phyloP scores from a whole-genome alignment of 2,329 filamentous ascomycete species.

The Cylindrodendrum hubeiense region DNA sequence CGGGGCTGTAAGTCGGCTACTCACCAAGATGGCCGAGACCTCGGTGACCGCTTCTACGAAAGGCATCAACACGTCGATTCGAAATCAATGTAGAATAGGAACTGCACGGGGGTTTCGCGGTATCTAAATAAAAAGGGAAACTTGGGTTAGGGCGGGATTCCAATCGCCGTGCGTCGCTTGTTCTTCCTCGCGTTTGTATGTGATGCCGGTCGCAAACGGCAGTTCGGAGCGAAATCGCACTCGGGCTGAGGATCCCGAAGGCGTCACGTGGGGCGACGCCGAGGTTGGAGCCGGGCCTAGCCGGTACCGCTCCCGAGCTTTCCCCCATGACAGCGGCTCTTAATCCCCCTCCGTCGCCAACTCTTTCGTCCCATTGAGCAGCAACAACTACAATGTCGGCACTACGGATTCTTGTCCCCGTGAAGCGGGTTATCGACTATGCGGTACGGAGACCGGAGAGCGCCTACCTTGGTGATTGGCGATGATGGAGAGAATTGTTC shows the following conservation, averaged over 20 bases:
- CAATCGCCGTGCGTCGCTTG: slow-evolving; percentile 18
- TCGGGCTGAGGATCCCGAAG: slow-evolving; percentile 19
- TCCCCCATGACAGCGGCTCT: slow-evolving; percentile 43
- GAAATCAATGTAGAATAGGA: background rate
- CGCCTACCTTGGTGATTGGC: slow-evolving; percentile 1
- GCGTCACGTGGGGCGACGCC: slow-evolving; percentile 53
- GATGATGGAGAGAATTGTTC: slow-evolving; percentile 1
- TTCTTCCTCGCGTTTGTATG: slow-evolving; percentile 21
- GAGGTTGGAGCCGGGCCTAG: slow-evolving; percentile 60
- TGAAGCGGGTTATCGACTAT: slow-evolving; percentile 91
- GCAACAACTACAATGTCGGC: slow-evolving; percentile 65
- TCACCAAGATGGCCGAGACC: background rate
- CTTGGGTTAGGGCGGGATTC: background rate
- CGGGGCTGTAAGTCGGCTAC: slow-evolving; percentile 25
- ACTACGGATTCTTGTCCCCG: slow-evolving; percentile 81
- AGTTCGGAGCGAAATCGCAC: slow-evolving; percentile 37
- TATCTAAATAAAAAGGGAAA: background rate
- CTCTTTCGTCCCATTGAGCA: slow-evolving; percentile 40
- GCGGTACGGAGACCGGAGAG: slow-evolving; percentile 66
- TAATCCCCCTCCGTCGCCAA: slow-evolving; percentile 36
- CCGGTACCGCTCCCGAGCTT: slow-evolving; percentile 50
- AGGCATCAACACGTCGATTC: background rate
- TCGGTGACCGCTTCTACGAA: background rate
- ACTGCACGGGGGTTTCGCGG: background rate
- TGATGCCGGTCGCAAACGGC: slow-evolving; percentile 14